Percentiles rank a stretch among this genome's conserved stretches.
phyloP scores from a whole-genome alignment of 805 yeast genomes.

The Ascoidea tarda region DNA sequence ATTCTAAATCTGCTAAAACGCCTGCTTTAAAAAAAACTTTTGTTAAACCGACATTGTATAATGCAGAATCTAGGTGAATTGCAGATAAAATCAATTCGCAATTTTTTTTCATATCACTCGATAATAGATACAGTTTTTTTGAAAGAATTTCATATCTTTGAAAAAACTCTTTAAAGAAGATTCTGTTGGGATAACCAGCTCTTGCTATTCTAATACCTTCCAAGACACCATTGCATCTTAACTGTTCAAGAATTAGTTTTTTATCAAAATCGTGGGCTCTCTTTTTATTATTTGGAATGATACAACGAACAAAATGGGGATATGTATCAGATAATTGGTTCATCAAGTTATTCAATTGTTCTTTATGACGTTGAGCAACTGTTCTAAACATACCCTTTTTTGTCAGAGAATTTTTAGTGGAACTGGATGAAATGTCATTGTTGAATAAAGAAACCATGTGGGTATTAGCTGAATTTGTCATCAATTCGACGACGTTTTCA shows the following conservation, averaged over 20 bases:
- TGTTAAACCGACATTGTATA: constrained; percentile 84
- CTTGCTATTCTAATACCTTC: constrained; percentile 97
- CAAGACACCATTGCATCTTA: constrained; percentile 92
- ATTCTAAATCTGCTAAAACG: constrained; percentile 82
- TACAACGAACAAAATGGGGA: constrained; percentile 96
- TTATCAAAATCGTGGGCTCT: constrained; percentile 61
- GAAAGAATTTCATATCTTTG: constrained; percentile 62
- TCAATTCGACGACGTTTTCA: constrained; percentile 50
- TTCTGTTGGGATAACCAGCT: constrained; percentile 91
- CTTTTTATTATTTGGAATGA: constrained; percentile 75
- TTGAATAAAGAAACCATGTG: constrained; percentile 45
- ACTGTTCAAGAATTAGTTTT: constrained; percentile 67
- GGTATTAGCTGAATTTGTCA: constrained; percentile 40
- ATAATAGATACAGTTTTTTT: constrained; percentile 25
- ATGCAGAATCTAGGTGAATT: constrained; percentile 55
- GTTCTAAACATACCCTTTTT: constrained; percentile 39
- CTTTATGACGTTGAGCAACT: constrained; percentile 80
- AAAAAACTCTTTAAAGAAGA: constrained; percentile 69
- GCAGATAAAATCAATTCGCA: constrained; percentile 54
- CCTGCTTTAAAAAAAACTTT: constrained; percentile 96
- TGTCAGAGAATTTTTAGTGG: constrained; percentile 13
- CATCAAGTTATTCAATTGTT: constrained; percentile 63
- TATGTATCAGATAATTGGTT: constrained; percentile 63
- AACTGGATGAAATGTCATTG: constrained; percentile 16
- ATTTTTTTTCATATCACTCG: constrained; percentile 42